A percentile compares a stretch with the other conserved stretches of the same genome.
Conservation (phyloP, 106 monocot species). For the Acorus gramineus region DNA sequence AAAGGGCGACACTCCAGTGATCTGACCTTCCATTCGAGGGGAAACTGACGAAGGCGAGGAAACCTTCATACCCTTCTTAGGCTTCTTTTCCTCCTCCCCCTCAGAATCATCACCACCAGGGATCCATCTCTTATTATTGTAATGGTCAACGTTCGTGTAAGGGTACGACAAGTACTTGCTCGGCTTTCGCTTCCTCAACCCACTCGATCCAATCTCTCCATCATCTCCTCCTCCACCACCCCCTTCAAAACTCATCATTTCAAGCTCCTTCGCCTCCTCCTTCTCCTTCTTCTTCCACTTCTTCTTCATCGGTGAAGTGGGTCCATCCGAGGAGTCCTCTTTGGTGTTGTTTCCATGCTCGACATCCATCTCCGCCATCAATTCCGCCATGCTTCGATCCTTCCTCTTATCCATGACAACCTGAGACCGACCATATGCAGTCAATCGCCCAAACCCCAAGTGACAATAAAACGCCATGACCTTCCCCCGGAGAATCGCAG, state of each 20-base stretch:
- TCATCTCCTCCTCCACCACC: conserved; percentile 5
- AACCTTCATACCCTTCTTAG: too few species aligned
- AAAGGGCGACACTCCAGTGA: too few species aligned
- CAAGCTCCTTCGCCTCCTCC: conserved; percentile 1
- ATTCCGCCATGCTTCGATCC: conserved; percentile 31
- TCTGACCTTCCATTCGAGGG: too few species aligned
- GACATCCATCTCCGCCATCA: conserved; percentile 41
- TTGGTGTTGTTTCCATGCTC: conserved; percentile 14
- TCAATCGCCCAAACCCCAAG: neutral
- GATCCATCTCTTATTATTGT: neutral
- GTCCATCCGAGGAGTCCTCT: neutral
- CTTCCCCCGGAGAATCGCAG: too few species aligned
- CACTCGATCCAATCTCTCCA: conserved; percentile 26
- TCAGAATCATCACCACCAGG: neutral
- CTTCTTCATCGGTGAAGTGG: conserved; percentile 2
- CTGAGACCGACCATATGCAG: neutral
- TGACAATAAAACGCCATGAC: too few species aligned
- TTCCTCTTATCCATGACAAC: conserved; percentile 4
- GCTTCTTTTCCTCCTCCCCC: too few species aligned
- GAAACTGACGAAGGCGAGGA: too few species aligned
- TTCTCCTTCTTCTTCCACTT: conserved; percentile 5
- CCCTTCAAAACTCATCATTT: too few species aligned
- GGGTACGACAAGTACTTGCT: conserved; percentile 84
- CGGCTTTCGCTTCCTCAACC: conserved; percentile 59
- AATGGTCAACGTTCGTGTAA: conserved; percentile 24